Conservation (phyloP, 495 filamentous ascomycete genomes). For the Talaromyces proteolyticus region DNA sequence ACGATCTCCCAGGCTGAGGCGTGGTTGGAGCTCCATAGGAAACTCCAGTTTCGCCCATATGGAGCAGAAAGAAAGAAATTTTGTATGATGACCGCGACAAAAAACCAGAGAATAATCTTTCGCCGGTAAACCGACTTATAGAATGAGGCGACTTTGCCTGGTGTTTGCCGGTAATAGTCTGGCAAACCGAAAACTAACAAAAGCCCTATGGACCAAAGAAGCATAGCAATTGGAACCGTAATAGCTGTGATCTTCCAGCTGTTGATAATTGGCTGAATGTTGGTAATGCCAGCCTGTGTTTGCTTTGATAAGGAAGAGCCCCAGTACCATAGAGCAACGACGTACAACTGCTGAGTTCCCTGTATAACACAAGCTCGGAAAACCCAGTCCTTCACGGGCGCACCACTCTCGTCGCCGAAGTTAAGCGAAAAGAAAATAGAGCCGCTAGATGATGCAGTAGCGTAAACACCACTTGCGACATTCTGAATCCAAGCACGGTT, state of each 20-base stretch:
- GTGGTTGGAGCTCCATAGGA: constrained; percentile 43
- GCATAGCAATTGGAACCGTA: constrained; percentile 32
- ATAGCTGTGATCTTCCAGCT: constrained; percentile 46
- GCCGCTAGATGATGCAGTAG: constrained; percentile 42
- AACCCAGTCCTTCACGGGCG: constrained; percentile 44
- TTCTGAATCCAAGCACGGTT: constrained; percentile 46
- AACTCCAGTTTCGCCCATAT: constrained; percentile 44
- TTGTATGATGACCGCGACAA: constrained; percentile 39
- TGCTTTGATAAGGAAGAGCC: constrained; percentile 35
- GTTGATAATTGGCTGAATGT: constrained; percentile 30
- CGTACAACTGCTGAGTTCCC: constrained; percentile 44
- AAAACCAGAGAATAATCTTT: constrained; percentile 47
- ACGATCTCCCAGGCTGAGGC: constrained; percentile 39
- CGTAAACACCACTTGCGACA: constrained; percentile 40
- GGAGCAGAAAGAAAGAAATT: constrained; percentile 46
- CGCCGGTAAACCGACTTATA: constrained; percentile 40
- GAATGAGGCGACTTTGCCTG: constrained; percentile 59
- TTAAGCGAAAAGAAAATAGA: constrained; percentile 48
- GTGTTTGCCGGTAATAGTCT: constrained; percentile 51
- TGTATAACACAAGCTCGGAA: constrained; percentile 47
- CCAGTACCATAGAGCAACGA: constrained; percentile 49
- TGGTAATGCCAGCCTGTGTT: constrained; percentile 23
- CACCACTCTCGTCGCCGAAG: constrained; percentile 45
- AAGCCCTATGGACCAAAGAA: constrained; percentile 37
- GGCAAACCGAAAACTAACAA: constrained; percentile 39